These are phyloP conservation scores for Irpex rosettiformis DNA, from an alignment of 1,284 basidiomycete species.

Conservation along the genomic window DNA sequence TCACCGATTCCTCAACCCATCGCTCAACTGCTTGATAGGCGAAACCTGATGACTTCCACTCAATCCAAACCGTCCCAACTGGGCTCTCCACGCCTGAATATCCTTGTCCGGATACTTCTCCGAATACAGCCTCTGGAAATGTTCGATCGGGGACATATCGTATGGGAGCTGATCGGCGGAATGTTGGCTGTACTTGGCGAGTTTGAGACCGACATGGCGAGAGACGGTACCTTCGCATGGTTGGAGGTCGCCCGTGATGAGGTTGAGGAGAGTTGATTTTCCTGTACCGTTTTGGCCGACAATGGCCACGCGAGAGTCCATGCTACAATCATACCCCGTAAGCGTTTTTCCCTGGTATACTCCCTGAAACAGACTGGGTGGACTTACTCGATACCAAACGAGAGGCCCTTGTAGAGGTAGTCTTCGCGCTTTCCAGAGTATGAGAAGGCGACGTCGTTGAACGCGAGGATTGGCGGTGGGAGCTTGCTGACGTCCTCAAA, in stretches of 20 bases:
- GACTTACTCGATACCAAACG: constrained; percentile 92
- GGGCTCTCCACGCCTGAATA: constrained; percentile 87
- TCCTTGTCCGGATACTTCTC: constrained; percentile 96
- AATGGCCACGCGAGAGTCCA: constrained; percentile 95
- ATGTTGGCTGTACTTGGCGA: constrained; percentile 98
- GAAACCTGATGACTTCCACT: constrained; percentile 92
- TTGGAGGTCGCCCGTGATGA: constrained; percentile 85
- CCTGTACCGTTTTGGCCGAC: constrained; percentile 98
- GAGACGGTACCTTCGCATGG: constrained; percentile 85
- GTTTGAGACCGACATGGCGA: constrained; percentile 88
- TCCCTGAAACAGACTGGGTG: no score
- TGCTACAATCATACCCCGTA: constrained; percentile 55
- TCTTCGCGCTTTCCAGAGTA: constrained; percentile 90
- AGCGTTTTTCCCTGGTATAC: no score
- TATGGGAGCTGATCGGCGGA: constrained; percentile 98
- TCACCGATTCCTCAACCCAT: constrained; percentile 91
- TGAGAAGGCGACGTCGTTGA: constrained; percentile 91
- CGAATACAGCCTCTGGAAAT: constrained; percentile 81
- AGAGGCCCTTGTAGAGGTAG: constrained; percentile 85
- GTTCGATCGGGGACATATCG: constrained; percentile 90
- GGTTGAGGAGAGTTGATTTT: constrained; percentile 95
- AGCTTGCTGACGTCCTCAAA: constrained; percentile 95
- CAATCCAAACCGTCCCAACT: constrained; percentile 95
- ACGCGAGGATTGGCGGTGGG: constrained; percentile 96
- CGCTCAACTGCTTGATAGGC: constrained; percentile 92